Conservation (phyloP, 495 filamentous ascomycete genomes). For the Xylaria sp. region DNA sequence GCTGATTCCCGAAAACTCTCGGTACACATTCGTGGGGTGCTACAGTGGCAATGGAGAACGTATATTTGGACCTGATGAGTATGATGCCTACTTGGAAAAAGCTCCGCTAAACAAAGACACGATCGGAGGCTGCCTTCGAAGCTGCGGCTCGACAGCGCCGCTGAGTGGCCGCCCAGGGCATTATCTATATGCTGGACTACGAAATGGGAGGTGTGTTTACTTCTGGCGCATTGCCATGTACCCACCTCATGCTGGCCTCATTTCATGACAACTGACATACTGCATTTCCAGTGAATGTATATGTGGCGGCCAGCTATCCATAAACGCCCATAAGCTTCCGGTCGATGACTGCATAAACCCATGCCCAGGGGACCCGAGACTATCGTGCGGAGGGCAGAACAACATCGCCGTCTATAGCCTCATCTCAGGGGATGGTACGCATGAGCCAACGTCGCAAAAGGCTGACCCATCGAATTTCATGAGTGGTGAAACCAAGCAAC, state of each 20-base stretch:
- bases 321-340: constrained; percentile 25
- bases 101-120: constrained; percentile 25
- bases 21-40: constrained; percentile 31
- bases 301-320: constrained; percentile 30
- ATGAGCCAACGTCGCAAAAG: not conserved
- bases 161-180: not conserved
- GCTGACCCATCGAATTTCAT: not conserved
- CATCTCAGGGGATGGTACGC: not conserved
- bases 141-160: constrained; percentile 19
- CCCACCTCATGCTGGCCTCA: not conserved
- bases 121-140: constrained; percentile 27
- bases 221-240: not conserved
- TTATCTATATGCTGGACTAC: constrained; percentile 30
- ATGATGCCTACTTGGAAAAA: constrained; percentile 7
- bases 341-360: constrained; percentile 29
- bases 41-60: constrained; percentile 21
- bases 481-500: not conserved
- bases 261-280: not conserved
- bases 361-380: constrained; percentile 29
- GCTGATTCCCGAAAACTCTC: constrained; percentile 23
- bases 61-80: constrained; percentile 28
- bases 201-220: constrained; percentile 31
- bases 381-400: constrained; percentile 32
- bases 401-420: constrained; percentile 29
- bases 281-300: constrained; percentile 29